Evolutionary conservation across 2,329 filamentous ascomycete genomes (phyloP), one percentile per base, ranked within the genome.

Genomic region (Diaporthe eres): DNA sequence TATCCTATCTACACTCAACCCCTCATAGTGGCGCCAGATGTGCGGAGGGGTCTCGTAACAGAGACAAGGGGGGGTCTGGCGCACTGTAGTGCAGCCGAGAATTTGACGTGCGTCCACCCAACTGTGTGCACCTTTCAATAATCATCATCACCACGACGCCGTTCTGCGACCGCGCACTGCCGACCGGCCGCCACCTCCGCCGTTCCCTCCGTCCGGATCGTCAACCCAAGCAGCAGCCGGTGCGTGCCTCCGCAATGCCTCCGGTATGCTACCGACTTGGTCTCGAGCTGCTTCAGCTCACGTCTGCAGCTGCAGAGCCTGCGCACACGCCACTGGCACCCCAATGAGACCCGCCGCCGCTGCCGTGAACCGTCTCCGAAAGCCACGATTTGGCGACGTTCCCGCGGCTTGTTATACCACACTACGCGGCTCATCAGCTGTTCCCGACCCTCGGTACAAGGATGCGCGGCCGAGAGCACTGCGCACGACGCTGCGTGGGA

Each of bases 331-430:
- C 71, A 81, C 88, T 75, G 85, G 86, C 76, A 83, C 85, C 60
- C 80, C 90, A 76, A 85, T 87, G 76, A 88, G 89, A 75, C 88
- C 87, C 80, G 83, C 87, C 72, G 88, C 90, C 60, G 88, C 87
- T 55, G 47, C 67, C 28, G 42, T 37, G 34, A 49, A 9, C 53
- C 67, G 87, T 71, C 87, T 86, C 79, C 88, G 88, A 72, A 88
- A 88, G 78, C 82, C 88, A 58, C 86, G 86, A 55, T 82, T 87
- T 80, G 84, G 88, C 83, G 86, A 92, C 84, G 78, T 92, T 76
- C 87, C 93, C 81, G 94, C 92, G 34, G 90, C 93, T 53, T 90
- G 89, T 81, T 94, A 94, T 80, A 92, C 92, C 37, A 90, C 91
- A 47, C 89, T 93, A 72, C 90, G 94, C 80, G 92, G 91, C 7